These are phyloP conservation scores for Sphaerulina populicola DNA, from an alignment of 2,329 filamentous ascomycete genomes.

Conservation along the genomic window DNA sequence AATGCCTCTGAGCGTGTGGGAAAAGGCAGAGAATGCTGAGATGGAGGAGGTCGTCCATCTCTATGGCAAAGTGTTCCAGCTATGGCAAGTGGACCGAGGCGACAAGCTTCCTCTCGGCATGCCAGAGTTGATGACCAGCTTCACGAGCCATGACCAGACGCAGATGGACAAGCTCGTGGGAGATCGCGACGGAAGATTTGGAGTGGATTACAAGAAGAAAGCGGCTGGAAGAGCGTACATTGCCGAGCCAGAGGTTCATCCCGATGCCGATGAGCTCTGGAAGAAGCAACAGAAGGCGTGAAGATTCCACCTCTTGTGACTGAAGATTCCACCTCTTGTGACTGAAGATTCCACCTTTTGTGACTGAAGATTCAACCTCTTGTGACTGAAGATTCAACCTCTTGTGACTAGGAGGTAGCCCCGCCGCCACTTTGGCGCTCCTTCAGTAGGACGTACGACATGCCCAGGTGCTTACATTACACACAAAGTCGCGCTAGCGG, in stretches of 20 bases:
- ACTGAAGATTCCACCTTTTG: no score
- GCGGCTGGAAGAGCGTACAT: slow-evolving; percentile 48
- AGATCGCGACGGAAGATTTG: slow-evolving; percentile 49
- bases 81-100: slow-evolving; percentile 76
- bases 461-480: neutral
- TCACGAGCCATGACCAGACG: slow-evolving; percentile 45
- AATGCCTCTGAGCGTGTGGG: slow-evolving; percentile 58
- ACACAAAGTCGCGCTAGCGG: neutral
- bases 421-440: no score
- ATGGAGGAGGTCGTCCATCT: slow-evolving; percentile 68
- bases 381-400: no score
- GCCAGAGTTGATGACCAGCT: slow-evolving; percentile 59
- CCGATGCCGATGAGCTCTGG: slow-evolving; percentile 45
- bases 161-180: slow-evolving; percentile 40
- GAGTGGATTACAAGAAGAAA: slow-evolving; percentile 46
- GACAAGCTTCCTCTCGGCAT: slow-evolving; percentile 54
- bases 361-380: no score
- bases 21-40: slow-evolving; percentile 66
- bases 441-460: no score
- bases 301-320: no score
- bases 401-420: no score
- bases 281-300: slow-evolving; percentile 23
- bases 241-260: slow-evolving; percentile 41
- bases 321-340: no score
- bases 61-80: slow-evolving; percentile 77